Conservation (phyloP, 2,329 filamentous ascomycete species). For the Acrodontium crateriforme region DNA sequence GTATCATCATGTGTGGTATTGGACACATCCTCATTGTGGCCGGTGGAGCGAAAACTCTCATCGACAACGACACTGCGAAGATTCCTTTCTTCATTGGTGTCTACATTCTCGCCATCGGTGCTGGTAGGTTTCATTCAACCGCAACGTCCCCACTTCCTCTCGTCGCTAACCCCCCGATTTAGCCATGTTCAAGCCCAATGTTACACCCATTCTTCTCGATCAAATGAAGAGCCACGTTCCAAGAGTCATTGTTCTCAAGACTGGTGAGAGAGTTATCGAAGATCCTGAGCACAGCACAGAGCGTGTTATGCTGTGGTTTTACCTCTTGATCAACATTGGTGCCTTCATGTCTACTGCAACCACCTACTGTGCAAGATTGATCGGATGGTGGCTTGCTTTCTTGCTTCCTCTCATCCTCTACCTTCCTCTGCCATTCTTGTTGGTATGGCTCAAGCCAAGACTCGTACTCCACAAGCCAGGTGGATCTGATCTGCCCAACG, state of each 20-base stretch:
- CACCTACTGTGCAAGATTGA: slow-evolving; percentile 49
- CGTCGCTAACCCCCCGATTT: slow-evolving; percentile 50
- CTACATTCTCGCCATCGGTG: slow-evolving; percentile 39
- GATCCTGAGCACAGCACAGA: slow-evolving; percentile 33
- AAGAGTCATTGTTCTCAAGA: slow-evolving; percentile 23
- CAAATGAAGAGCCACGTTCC: slow-evolving; percentile 28
- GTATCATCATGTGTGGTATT: slow-evolving; percentile 9
- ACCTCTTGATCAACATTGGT: slow-evolving; percentile 59
- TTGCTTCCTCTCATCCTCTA: slow-evolving; percentile 49
- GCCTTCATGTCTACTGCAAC: slow-evolving; percentile 53
- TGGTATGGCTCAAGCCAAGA: slow-evolving; percentile 5
- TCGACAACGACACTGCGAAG: slow-evolving; percentile 3
- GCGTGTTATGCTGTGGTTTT: slow-evolving; percentile 47
- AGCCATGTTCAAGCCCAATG: slow-evolving; percentile 62
- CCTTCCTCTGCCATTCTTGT: slow-evolving; percentile 26
- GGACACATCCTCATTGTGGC: slow-evolving; percentile 22
- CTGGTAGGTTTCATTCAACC: slow-evolving; percentile 60
- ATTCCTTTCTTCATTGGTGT: slow-evolving; percentile 45
- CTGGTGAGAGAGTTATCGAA: slow-evolving; percentile 32
- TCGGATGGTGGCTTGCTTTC: slow-evolving; percentile 48
- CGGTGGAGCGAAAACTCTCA: slow-evolving; percentile 40
- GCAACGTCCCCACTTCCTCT: too few species aligned
- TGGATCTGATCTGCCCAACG: slow-evolving; percentile 3
- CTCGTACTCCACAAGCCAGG: slow-evolving; percentile 2
- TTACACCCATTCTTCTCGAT: slow-evolving; percentile 37